phyloP scores from a whole-genome alignment of 768 basidiomycete species.

The Rhodocollybia butyracea region DNA sequence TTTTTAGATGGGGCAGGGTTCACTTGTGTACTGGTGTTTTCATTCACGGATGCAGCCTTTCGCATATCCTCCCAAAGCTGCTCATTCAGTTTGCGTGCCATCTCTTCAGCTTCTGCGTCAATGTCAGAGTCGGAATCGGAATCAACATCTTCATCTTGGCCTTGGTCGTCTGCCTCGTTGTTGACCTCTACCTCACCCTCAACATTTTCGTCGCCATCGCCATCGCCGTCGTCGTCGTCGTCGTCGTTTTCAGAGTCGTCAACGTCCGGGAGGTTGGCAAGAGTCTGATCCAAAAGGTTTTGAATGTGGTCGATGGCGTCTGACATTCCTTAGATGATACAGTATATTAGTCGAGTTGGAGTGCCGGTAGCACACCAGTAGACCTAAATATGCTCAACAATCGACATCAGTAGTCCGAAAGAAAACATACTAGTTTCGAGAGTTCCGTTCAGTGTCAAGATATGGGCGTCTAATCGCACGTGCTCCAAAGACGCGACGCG shows the following conservation, averaged over 20 bases:
- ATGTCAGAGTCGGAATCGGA: constrained; percentile 49
- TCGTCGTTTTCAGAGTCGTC: constrained; percentile 25
- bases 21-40: neutral
- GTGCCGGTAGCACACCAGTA: too few relatives aligned
- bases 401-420: too few relatives aligned
- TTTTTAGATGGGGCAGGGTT: constrained; percentile 30
- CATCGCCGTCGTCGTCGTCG: constrained; percentile 40
- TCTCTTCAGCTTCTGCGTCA: constrained; percentile 71
- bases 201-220: constrained; percentile 33
- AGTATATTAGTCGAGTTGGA: too few relatives aligned
- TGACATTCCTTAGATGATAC: too few relatives aligned
- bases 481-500: neutral
- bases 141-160: constrained; percentile 56
- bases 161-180: too few relatives aligned
- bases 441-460: neutral
- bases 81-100: constrained; percentile 69
- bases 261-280: neutral
- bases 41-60: constrained; percentile 48
- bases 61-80: constrained; percentile 76
- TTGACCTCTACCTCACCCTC: too few relatives aligned
- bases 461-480: neutral
- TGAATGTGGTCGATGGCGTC: neutral
- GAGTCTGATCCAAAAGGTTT: neutral
- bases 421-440: too few relatives aligned
- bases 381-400: too few relatives aligned